Conservation (phyloP, 805 yeast genomes). For the Scheffersomyces amazonensis region DNA sequence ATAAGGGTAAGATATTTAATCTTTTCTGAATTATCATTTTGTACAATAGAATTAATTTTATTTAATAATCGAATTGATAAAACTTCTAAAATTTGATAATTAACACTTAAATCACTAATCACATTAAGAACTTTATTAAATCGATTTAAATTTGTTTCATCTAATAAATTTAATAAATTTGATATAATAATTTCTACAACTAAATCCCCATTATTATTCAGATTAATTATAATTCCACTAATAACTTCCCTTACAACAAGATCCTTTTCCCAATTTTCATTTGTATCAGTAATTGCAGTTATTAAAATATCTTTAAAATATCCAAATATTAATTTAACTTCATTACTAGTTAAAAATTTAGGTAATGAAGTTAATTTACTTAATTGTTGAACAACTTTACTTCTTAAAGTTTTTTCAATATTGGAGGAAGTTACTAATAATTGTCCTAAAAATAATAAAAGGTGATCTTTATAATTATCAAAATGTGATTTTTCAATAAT, state of each 20-base stretch:
- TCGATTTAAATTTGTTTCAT: constrained; percentile 1
- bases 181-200: constrained; percentile 55
- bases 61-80: constrained; percentile 43
- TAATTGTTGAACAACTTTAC: constrained; percentile 64
- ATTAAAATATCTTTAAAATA: constrained; percentile 59
- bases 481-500: constrained; percentile 33
- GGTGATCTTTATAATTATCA: constrained; percentile 55
- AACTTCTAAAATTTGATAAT: constrained; percentile 42
- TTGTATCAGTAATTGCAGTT: constrained; percentile 35
- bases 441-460: constrained; percentile 66
- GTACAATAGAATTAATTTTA: constrained; percentile 14
- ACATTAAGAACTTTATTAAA: constrained; percentile 15
- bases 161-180: constrained; percentile 43
- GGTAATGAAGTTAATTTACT: constrained; percentile 51
- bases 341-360: constrained; percentile 50
- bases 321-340: constrained; percentile 59
- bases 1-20: constrained; percentile 7
- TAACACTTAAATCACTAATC: constrained; percentile 32
- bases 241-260: constrained; percentile 52
- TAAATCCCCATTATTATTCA: constrained; percentile 13
- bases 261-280: constrained; percentile 22
- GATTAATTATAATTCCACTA: constrained; percentile 49
- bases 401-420: constrained; percentile 66
- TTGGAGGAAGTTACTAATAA: constrained; percentile 65
- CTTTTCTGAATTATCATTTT: not conserved